Conservation (phyloP, 306 rosid genomes). For the Glycine tomentella region DNA sequence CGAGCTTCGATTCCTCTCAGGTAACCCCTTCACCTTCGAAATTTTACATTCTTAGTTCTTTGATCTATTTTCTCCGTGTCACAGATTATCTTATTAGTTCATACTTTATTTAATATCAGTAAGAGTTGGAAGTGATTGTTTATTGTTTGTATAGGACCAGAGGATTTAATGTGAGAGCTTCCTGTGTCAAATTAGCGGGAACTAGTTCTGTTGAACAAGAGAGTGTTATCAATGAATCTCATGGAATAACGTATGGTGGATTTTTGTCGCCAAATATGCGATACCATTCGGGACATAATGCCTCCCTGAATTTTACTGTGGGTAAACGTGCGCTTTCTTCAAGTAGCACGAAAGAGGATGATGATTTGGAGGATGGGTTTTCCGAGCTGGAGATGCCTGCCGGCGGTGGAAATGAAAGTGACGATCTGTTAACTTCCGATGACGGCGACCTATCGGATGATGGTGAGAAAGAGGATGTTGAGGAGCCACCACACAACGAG, state of each 20-base stretch:
- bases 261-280: constrained; percentile 29
- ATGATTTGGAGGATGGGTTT: constrained; percentile 78
- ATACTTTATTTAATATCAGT: neutral
- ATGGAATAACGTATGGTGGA: constrained; percentile 19
- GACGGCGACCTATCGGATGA: constrained; percentile 57
- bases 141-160: constrained; percentile 58
- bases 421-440: constrained; percentile 27
- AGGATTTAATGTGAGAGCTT: constrained; percentile 52
- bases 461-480: constrained; percentile 40
- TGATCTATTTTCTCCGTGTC: neutral
- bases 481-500: constrained; percentile 53
- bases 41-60: neutral
- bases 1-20: constrained; percentile 74
- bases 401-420: constrained; percentile 46
- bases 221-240: constrained; percentile 41
- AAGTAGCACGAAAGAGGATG: constrained; percentile 65
- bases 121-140: constrained; percentile 19
- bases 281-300: constrained; percentile 45
- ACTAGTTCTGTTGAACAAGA: constrained; percentile 45
- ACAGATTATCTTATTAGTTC: neutral
- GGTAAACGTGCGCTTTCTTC: constrained; percentile 66
- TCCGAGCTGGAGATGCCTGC: constrained; percentile 69
- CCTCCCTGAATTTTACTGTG: constrained; percentile 46
- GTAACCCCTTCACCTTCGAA: constrained; percentile 42
- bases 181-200: constrained; percentile 52